A percentile compares a stretch with the other conserved stretches of the same genome.
Conservation (phyloP, 805 yeast genomes). For the Yamadazyma kitorensis region DNA sequence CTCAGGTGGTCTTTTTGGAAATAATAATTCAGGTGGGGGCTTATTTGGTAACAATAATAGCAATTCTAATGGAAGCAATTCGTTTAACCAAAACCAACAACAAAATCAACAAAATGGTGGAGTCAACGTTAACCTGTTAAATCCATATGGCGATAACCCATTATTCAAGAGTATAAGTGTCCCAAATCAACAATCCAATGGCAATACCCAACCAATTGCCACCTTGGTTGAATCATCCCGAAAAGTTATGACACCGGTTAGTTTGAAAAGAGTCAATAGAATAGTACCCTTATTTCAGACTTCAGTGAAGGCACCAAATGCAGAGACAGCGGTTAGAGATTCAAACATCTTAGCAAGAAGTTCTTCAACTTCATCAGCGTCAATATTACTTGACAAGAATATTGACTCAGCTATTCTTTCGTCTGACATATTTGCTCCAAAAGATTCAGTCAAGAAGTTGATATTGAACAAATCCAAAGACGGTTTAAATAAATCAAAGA, state of each 20-base stretch:
- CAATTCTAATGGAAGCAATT: constrained; percentile 9
- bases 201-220: constrained; percentile 21
- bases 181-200: constrained; percentile 15
- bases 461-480: constrained; percentile 46
- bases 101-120: constrained; percentile 21
- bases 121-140: constrained; percentile 30
- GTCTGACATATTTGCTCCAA: constrained; percentile 70
- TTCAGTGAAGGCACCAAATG: constrained; percentile 2
- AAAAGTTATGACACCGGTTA: constrained; percentile 53
- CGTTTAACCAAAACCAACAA: constrained; percentile 21
- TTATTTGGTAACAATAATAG: constrained; percentile 35
- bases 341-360: not conserved
- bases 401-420: constrained; percentile 69
- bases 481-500: not conserved
- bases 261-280: constrained; percentile 58
- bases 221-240: constrained; percentile 21
- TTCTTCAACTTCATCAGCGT: constrained; percentile 13
- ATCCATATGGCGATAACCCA: constrained; percentile 81
- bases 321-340: not conserved
- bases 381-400: constrained; percentile 31
- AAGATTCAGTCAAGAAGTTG: constrained; percentile 50
- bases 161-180: constrained; percentile 51
- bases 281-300: constrained; percentile 51
- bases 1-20: constrained; percentile 26
- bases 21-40: constrained; percentile 25